Conservation (phyloP, 73 alveolate species). For the Durusdinium trenchii region DNA sequence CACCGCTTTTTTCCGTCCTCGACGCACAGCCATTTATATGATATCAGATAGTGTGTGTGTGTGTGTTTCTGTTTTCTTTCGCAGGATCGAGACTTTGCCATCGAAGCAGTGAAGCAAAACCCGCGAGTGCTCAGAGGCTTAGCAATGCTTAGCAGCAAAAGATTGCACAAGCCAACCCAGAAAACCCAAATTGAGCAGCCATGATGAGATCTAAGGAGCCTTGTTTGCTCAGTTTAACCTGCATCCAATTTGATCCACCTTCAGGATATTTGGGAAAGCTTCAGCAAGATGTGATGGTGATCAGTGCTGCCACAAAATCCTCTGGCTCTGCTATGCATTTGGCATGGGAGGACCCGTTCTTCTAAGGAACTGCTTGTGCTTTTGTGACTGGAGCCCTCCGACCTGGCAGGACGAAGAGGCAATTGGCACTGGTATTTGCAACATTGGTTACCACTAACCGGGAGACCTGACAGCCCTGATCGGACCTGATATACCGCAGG, state of each 20-base stretch:
- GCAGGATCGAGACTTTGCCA: slow-evolving; percentile 33
- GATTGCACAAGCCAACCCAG: background rate
- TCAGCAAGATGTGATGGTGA: slow-evolving; percentile 19
- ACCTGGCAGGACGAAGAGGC: slow-evolving; percentile 34
- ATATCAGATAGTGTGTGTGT: background rate
- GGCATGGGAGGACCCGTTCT: slow-evolving; percentile 39
- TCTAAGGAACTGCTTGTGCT: background rate
- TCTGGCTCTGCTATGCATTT: slow-evolving; percentile 45
- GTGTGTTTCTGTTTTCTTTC: too few relatives aligned
- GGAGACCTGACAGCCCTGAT: too few relatives aligned
- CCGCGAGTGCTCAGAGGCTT: slow-evolving; percentile 23
- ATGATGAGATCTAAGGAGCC: background rate
- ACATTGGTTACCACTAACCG: too few relatives aligned
- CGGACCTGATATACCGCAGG: too few relatives aligned
- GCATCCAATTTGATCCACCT: background rate
- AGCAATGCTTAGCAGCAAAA: background rate
- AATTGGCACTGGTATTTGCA: slow-evolving; percentile 2
- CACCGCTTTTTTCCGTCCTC: background rate
- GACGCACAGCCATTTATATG: background rate
- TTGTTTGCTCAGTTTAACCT: background rate
- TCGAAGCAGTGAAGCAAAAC: slow-evolving; percentile 12
- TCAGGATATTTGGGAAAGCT: slow-evolving; percentile 20
- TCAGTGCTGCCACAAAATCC: slow-evolving; percentile 43
- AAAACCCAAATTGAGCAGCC: background rate
- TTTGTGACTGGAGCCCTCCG: background rate